Percentiles rank a stretch among this genome's conserved stretches.
phyloP scores from a whole-genome alignment of 495 filamentous ascomycete species.

The Podospora comata region DNA sequence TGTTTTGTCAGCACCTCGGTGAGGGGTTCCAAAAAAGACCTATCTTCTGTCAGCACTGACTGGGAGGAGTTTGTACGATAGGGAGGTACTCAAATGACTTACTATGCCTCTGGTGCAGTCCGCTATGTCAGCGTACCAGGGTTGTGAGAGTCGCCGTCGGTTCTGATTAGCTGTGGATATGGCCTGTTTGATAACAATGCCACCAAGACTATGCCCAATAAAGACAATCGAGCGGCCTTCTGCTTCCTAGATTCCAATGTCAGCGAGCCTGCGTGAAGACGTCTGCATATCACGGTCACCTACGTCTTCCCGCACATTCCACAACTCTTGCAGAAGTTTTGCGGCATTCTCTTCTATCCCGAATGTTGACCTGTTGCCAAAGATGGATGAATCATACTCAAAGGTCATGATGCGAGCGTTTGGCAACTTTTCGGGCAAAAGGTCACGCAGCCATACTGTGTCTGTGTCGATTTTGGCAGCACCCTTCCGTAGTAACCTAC shows the following conservation, averaged over 20 bases:
- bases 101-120: conserved; percentile 15
- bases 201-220: conserved; percentile 40
- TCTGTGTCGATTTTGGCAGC: neutral
- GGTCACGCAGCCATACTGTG: conserved; percentile 41
- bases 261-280: neutral
- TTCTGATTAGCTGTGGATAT: conserved; percentile 8
- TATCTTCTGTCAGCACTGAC: neutral
- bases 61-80: neutral
- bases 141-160: neutral
- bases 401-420: conserved; percentile 45
- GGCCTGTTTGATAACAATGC: conserved; percentile 39
- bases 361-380: conserved; percentile 48
- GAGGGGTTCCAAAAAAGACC: conserved; percentile 30
- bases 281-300: neutral
- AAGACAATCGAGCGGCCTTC: conserved; percentile 49
- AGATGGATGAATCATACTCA: conserved; percentile 41
- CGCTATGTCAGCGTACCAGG: conserved; percentile 3
- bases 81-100: neutral
- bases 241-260: neutral
- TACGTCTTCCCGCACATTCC: neutral
- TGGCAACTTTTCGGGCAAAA: conserved; percentile 43
- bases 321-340: neutral
- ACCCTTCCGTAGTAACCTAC: neutral
- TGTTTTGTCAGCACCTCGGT: conserved; percentile 23
- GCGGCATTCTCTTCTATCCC: conserved; percentile 44